A percentile compares a stretch with the other conserved stretches of the same genome.
These are phyloP conservation scores for Fusarium sublunatum DNA, from an alignment of 2,329 filamentous ascomycete species.

Conservation along the genomic window DNA sequence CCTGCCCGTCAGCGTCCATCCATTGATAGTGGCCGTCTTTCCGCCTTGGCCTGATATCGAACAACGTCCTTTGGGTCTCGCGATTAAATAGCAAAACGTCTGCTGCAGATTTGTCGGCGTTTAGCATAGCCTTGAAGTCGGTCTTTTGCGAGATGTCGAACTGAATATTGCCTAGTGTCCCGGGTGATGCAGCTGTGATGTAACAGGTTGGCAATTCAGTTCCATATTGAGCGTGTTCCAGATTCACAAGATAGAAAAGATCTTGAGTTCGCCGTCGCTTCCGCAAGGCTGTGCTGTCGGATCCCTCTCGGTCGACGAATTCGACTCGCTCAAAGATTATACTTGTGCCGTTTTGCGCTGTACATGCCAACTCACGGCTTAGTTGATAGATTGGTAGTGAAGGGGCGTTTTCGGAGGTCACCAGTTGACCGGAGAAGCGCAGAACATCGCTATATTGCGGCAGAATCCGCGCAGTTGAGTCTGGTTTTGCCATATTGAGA, in stretches of 20 bases:
- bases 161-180: slow-evolving; percentile 20
- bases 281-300: neutral
- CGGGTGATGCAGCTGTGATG: slow-evolving; percentile 24
- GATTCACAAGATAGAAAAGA: slow-evolving; percentile 30
- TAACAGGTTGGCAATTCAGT: slow-evolving; percentile 17
- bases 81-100: slow-evolving; percentile 10
- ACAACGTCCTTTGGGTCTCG: slow-evolving; percentile 3
- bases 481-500: too few relatives aligned
- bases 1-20: neutral
- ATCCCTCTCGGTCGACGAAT: neutral
- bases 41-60: slow-evolving; percentile 14
- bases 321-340: slow-evolving; percentile 27
- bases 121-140: slow-evolving; percentile 20
- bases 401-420: slow-evolving; percentile 2
- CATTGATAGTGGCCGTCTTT: slow-evolving; percentile 29
- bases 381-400: slow-evolving; percentile 25
- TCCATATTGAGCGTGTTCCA: neutral
- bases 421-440: slow-evolving; percentile 16
- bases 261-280: neutral
- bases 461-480: neutral
- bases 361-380: slow-evolving; percentile 9
- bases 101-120: slow-evolving; percentile 11
- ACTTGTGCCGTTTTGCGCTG: slow-evolving; percentile 12
- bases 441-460: neutral
- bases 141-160: neutral